phyloP scores from a whole-genome alignment of 345 rosid genomes.

The Gossypium thurberi region DNA sequence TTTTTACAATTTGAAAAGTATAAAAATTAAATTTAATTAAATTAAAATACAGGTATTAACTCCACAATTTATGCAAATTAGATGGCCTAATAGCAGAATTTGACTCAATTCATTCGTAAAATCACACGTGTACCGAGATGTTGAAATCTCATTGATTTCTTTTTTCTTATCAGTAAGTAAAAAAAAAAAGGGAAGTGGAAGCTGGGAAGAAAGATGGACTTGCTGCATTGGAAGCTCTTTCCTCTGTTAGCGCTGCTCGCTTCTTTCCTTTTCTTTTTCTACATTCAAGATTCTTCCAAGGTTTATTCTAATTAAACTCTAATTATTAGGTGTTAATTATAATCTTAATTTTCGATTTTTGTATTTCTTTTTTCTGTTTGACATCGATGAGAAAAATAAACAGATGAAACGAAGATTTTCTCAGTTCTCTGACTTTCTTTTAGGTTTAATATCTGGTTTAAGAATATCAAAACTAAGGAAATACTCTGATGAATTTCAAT shows the following conservation, averaged over 20 bases:
- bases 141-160: neutral
- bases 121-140: neutral
- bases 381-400: neutral
- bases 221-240: slow-evolving; percentile 49
- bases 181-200: neutral
- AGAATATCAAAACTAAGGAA: neutral
- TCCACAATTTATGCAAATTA: neutral
- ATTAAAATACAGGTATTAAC: neutral
- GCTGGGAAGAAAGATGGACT: slow-evolving; percentile 17
- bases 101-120: neutral
- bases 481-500: neutral
- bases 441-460: neutral
- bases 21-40: no score
- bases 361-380: neutral
- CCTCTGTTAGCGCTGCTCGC: slow-evolving; percentile 46
- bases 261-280: slow-evolving; percentile 33
- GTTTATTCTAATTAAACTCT: slow-evolving; percentile 19
- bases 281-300: slow-evolving; percentile 39
- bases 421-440: neutral
- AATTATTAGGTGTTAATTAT: neutral
- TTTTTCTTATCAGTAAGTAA: neutral
- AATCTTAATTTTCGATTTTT: neutral
- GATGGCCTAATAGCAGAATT: neutral
- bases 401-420: neutral
- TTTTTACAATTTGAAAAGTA: no score